Evolutionary conservation across 2,329 filamentous ascomycete species (phyloP), one percentile per base, ranked within the genome.

Genomic region (Xylariaceae sp.): DNA sequence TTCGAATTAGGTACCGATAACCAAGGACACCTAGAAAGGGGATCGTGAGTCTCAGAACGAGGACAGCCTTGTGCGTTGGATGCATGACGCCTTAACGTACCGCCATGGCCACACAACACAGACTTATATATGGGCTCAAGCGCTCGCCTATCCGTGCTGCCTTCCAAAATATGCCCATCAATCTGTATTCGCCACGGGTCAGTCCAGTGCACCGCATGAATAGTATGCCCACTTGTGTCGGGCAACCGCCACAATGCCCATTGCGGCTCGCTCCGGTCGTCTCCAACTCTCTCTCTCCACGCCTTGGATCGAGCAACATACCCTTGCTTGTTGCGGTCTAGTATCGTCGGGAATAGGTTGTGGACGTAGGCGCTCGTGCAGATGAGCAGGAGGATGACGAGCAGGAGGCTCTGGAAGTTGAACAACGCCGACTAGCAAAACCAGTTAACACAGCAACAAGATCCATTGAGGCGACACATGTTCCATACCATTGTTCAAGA

Each of bases 401-500:
- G 85, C 68, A 99, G 85, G 68, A 97, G 88, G 60, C 92, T 96
- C 76, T 97, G 92, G 80, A 99, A 97, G 79, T 97, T 97, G 87
- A 99, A 97, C 71, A 99, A 88, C 57, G 94, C 94, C 61, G 94
- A 89, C 94, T 97, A 42, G 35, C 13, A 55, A 35, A 30, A 37
- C 48, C n/a, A 39, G 50, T 64, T 53, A 65, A 59, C 42, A 34
- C 23, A 44, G 30, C 18, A 8, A 13, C 37, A 52, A 30, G 18
- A 17, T 11, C 37, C 34, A 7, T 50, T 13, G 3, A 11, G 7
- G 17, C 5, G 15, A 42, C 49, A 42, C 49, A 18, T 30, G 13
- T 50, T 53, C 4, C 52, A 37, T 53, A 62, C 61, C 61, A 63
- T 63, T 55, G 9, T 55, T 39, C 9, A 15, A 10, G 13, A 45